Base-by-base conservation (phyloP, 352 stramenopile genomes). In the Aphanomyces stellatus region DNA sequence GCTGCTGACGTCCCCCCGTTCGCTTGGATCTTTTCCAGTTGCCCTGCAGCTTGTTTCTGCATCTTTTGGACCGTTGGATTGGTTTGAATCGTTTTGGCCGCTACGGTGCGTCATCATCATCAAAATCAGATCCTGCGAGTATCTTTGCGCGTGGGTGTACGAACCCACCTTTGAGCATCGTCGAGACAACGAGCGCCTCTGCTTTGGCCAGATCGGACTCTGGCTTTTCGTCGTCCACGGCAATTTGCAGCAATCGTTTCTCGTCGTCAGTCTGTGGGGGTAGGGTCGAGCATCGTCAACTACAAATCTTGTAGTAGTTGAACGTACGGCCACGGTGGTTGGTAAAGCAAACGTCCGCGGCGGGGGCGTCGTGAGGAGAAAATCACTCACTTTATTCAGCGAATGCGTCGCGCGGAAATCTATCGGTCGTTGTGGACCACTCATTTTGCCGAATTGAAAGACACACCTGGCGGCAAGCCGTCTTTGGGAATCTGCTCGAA, bases 191-290 rank as follows among this genome's bases (percentile, higher is more conserved):
- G 11, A 22, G n/a, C 7, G 8, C 60, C 28, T 57, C 41, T 4
- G 46, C 27, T 7, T 59, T 67, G 30, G 27, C 13, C 49, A 67
- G 24, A 2, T 42, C 49, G 10, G 60, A 60, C 24, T 67, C 60
- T 19, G 60, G 60, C 27, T 55, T 57, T 34, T 67, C 60, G 22
- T 67, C 60, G 43, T 67, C 60, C 1, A 67, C 43, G 17, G 48
- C 48, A 15, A 67, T 59, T 6, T 31, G 43, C 13, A 48, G 28
- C 27, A 67, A 59, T 25, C 60, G 41, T n/a, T 46, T 59, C 22
- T 56, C 60, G 13, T 67, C 60, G 27, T 56, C 60, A 4, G n/a
- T 46, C 60, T 67, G 22, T 41, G 24, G 31, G 5, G n/a, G n/a
- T n/a, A n/a, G n/a, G n/a, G n/a, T n/a, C n/a, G n/a, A n/a, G n/a